phyloP scores from a whole-genome alignment of 2,329 filamentous ascomycete genomes.

The Trichophyton schoenleinii region DNA sequence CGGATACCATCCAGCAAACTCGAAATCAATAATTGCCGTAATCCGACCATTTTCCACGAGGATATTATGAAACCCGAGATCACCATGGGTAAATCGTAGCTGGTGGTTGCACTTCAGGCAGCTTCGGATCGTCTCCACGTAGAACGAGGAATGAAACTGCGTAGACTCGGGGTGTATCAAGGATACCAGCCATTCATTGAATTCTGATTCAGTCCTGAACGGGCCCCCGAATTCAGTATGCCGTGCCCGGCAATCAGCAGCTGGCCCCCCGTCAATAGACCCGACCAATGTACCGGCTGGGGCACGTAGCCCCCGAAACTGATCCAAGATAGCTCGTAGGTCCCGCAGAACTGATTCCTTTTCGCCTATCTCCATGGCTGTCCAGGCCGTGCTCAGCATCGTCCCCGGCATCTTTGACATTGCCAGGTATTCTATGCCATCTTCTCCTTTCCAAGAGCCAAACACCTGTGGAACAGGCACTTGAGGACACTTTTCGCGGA shows the following conservation, averaged over 20 bases:
- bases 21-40: conserved; percentile 27
- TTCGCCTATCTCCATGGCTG: conserved; percentile 12
- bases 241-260: conserved; percentile 14
- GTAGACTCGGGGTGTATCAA: conserved; percentile 11
- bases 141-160: conserved; percentile 13
- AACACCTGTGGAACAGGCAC: conserved; percentile 19
- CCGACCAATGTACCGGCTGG: conserved; percentile 11
- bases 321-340: conserved; percentile 12
- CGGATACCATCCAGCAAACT: conserved; percentile 28
- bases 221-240: conserved; percentile 15
- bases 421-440: conserved; percentile 13
- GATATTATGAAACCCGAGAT: conserved; percentile 21
- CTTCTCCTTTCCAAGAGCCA: conserved; percentile 17
- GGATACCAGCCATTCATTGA: conserved; percentile 17
- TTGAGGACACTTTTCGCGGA: conserved; percentile 14
- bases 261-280: conserved; percentile 13
- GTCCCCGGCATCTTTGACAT: conserved; percentile 19
- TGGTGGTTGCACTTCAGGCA: conserved; percentile 12
- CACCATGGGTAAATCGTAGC: conserved; percentile 20
- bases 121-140: conserved; percentile 8
- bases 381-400: conserved; percentile 14
- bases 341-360: conserved; percentile 14
- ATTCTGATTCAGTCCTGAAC: conserved; percentile 18
- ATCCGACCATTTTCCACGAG: conserved; percentile 13
- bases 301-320: conserved; percentile 20